Evolutionary conservation across 2,329 filamentous ascomycete species (phyloP), one percentile per base, ranked within the genome.

Genomic region (Dissoconium aciculare): DNA sequence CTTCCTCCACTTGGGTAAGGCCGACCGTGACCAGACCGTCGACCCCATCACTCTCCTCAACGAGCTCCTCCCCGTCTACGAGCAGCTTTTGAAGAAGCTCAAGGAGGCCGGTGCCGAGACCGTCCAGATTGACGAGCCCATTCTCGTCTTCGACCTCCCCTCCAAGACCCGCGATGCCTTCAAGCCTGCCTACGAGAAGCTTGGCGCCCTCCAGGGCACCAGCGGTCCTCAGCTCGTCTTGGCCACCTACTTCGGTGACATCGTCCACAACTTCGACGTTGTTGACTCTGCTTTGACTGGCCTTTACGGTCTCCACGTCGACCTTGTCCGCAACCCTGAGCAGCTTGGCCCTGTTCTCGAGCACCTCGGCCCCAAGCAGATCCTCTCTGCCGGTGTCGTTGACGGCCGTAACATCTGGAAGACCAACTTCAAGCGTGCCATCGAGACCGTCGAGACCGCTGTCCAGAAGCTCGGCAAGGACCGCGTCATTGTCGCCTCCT

Each of bases 381-480:
- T 84, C 48, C 77, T 98, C 45, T 98, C 89, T 45, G 79, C 76
- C 44, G 89, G 89, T 82, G 80, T 98, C 50, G 89, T 98, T 46
- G 85, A 98, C 52, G 89, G 89, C 53, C 84, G 89, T 54, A 98
- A 98, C 74, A 95, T 98, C 71, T 98, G 89, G 89, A 98, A 98
- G 81, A 94, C 84, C 65, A 92, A 95, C 77, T 79, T 94, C 67
- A 80, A 92, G 74, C 74, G 74, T 52, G 84, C 89, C 54, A 91
- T 98, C 44, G 85, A 89, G 69, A 73, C 67, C 43, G 78, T 89
- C 39, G 83, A 95, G 74, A 67, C 73, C 37, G 89, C 87, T 43
- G 67, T 95, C 52, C 82, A 94, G 69, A 83, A 92, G 69, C 74
- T 98, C 42, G 87, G 89, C 66, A 87, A 93, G 71, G 85, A 95